Base-by-base conservation (phyloP, 768 basidiomycete species). In the Postia placenta region DNA sequence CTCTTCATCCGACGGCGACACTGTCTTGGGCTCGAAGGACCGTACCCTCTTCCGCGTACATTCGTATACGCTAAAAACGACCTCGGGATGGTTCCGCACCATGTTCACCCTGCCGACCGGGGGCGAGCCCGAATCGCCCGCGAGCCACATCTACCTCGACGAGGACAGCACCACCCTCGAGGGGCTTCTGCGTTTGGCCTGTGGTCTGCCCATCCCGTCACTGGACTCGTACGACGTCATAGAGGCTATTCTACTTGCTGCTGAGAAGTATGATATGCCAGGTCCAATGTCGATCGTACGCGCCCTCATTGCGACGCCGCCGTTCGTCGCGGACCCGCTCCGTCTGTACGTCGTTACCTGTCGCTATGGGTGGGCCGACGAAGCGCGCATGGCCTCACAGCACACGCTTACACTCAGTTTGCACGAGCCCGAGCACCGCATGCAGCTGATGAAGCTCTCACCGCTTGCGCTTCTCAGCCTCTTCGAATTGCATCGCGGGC, bases 251-350 rank as follows among this genome's bases (percentile, higher is more conserved):
- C 64, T 85, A 11, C 79, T 73, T 47, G 79, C 80, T 0, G 76
- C 81, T 0, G 81, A 85, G 58, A 83, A 83, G 57, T 85, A 85
- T 60, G 83, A 84, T 28, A 85, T 83, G 78, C 74, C 77, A 0
- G 83, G 83, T 0, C 80, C 82, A 1, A 67, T 71, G 50, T 81
- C 79, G 5, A 74, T 83, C 54, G 63, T 83, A 43, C 79, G 80
- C 33, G 74, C 79, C 27, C 70, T 79, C n/a, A 67, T 79, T 46
- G 71, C 75, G 60, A 76, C 76, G 0, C 76, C 74, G 1, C 64
- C 73, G 0, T 68, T 84, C 36, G 64, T 76, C 20, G 17, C 54
- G 14, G 60, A 62, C 28, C 59, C 63, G 2, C 52, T 64, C 17
- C 60, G 58, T 19, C 56, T 62, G 9, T 64, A 62, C 35, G 58